These are phyloP conservation scores for Onygenales sp. DNA, from an alignment of 2,329 filamentous ascomycete genomes.

Conservation along the genomic window DNA sequence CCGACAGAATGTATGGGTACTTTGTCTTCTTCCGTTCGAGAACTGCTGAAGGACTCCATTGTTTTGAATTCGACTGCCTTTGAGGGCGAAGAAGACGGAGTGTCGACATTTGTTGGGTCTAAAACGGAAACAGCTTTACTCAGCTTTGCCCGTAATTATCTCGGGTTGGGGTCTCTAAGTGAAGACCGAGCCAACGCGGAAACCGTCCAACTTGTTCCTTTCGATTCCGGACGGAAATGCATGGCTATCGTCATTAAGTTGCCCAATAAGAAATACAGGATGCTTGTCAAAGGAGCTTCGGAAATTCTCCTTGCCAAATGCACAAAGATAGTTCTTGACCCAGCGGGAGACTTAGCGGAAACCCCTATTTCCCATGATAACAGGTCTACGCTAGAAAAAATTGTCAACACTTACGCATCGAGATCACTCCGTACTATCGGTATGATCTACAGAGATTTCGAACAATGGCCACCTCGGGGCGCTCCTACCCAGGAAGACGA, in stretches of 20 bases:
- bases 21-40: constrained; percentile 44
- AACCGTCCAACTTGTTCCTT: constrained; percentile 62
- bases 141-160: constrained; percentile 55
- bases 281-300: constrained; percentile 41
- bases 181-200: constrained; percentile 53
- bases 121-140: constrained; percentile 70
- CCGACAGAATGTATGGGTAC: constrained; percentile 45
- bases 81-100: constrained; percentile 53
- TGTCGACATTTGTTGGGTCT: constrained; percentile 57
- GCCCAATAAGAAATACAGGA: constrained; percentile 29
- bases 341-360: constrained; percentile 14
- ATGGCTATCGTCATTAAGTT: constrained; percentile 40
- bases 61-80: constrained; percentile 62
- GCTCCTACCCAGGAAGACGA: constrained; percentile 51
- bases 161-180: constrained; percentile 56
- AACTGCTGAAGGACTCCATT: constrained; percentile 54
- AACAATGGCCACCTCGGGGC: constrained; percentile 54
- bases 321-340: constrained; percentile 22
- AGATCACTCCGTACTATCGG: constrained; percentile 68
- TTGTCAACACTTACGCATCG: constrained; percentile 34
- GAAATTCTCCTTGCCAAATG: constrained; percentile 35
- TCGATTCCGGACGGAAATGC: constrained; percentile 67
- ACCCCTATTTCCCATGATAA: constrained; percentile 21
- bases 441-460: constrained; percentile 63
- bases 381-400: constrained; percentile 19